Evolutionary conservation across 345 rosid genomes (phyloP).

Genomic region (Hibiscus syriacus): DNA sequence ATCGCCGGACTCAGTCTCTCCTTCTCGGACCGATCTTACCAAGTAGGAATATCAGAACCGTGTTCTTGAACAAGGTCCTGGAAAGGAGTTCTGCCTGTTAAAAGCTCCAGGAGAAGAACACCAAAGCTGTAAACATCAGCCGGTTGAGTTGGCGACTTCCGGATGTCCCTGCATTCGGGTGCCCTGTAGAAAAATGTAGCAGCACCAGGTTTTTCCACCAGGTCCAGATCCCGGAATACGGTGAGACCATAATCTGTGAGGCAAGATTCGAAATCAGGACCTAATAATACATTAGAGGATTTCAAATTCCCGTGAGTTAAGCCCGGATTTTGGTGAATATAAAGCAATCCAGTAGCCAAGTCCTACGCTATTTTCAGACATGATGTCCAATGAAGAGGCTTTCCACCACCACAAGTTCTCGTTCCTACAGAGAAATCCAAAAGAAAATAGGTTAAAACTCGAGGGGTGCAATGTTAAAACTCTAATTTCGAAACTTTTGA

Average conservation of each 20-base stretch:
- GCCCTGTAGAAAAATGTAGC: too few species aligned
- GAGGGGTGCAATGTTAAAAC: too few species aligned
- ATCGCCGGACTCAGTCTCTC: conserved; percentile 87
- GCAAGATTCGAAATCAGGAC: conserved; percentile 93
- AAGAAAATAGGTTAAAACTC: too few species aligned
- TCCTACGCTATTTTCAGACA: conserved; percentile 96
- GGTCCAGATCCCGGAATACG: conserved; percentile 61
- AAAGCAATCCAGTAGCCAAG: conserved; percentile 75
- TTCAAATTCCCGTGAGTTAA: conserved; percentile 83
- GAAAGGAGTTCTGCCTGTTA: conserved; percentile 88
- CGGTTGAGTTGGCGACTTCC: conserved; percentile 64
- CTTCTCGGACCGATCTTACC: conserved; percentile 87
- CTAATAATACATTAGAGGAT: conserved; percentile 79
- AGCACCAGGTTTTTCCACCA: conserved; percentile 66
- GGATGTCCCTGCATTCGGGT: too few species aligned
- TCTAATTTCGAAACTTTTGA: neutral
- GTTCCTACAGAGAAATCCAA: conserved; percentile 42
- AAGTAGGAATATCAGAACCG: conserved; percentile 76
- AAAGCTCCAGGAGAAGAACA: conserved; percentile 77
- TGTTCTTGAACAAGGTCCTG: conserved; percentile 91
- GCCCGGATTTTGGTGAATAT: conserved; percentile 84
- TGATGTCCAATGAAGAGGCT: conserved; percentile 99
- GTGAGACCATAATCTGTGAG: conserved; percentile 79
- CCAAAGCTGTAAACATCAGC: conserved; percentile 95
- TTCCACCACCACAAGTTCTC: conserved; percentile 73